Conservation (phyloP, 306 rosid species). For the Medicago lupulina region DNA sequence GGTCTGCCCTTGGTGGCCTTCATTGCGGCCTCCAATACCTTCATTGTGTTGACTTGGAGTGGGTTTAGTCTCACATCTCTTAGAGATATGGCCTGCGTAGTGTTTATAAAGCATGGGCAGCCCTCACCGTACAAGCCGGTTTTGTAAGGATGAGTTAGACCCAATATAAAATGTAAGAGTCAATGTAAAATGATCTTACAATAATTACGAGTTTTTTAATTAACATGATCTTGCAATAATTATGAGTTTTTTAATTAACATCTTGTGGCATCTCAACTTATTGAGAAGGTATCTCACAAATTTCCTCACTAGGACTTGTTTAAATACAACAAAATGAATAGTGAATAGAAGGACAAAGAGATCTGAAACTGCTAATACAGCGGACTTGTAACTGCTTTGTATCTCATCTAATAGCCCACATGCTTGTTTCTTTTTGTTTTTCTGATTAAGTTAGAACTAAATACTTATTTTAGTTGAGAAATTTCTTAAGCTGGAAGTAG, state of each 20-base stretch:
- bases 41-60: too few species aligned
- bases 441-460: neutral
- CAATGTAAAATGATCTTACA: neutral
- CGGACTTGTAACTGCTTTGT: neutral
- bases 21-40: too few species aligned
- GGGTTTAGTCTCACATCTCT: too few species aligned
- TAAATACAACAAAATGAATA: neutral
- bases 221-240: neutral
- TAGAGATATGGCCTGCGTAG: too few species aligned
- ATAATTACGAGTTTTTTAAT: neutral
- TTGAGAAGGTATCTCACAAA: neutral
- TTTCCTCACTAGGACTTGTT: neutral
- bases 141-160: too few species aligned
- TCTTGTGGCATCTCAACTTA: neutral
- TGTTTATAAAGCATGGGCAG: too few species aligned
- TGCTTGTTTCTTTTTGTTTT: neutral
- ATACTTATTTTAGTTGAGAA: neutral
- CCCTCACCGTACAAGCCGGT: too few species aligned
- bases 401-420: neutral
- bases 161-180: too few species aligned
- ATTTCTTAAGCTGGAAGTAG: slow-evolving; percentile 1
- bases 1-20: too few species aligned
- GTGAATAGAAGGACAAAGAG: neutral
- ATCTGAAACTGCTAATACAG: neutral
- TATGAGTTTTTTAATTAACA: neutral